Base-by-base conservation (phyloP, 108 stramenopile genomes). In the Cyclostephanos tholiformis region DNA sequence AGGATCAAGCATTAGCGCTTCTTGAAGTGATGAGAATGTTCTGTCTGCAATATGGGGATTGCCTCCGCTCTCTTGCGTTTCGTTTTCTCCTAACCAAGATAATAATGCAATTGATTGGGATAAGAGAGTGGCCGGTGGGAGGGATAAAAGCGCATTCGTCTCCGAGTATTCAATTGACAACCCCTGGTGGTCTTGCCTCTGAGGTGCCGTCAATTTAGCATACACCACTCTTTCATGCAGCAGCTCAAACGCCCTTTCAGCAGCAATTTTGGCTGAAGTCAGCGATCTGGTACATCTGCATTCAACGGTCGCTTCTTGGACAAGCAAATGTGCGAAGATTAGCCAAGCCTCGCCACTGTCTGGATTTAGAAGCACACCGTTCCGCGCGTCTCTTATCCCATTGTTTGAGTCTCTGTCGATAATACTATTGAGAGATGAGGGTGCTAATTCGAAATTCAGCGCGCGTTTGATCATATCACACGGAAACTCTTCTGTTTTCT, bases 341-440 rank as follows among this genome's bases (percentile, higher is more conserved):
- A 81, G 52, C 80, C 80, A 81, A 59, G 48, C 56, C 48, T 81
- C 80, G 22, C 80, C 80, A 38, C 58, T 77, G 16, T 81, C 80
- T 44, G 80, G 75, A 73, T 81, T 73, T n/a, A 72, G 52, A 36
- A 50, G 56, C 6, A 77, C 70, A 3, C 17, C 52, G 22, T 77
- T 72, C 36, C 43, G 65, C 11, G 71, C 71, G 26, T 66, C 11
- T 4, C 16, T 65, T 35, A 60, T 29, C 16, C 9, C 11, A 69
- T 29, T 30, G 71, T 22, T 22, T 51, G 12, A 39, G 48, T 44
- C 56, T 5, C 39, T 13, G 20, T 72, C 26, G 44, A 32, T 27
- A 51, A 72, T 48, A 22, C 55, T 44, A 35, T 32, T 26, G 6
- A 30, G 60, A 23, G 39, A 41, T 1, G 58, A 35, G 12, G 19